Percentiles rank a stretch among this genome's conserved stretches.
phyloP scores from a whole-genome alignment of 2,329 filamentous ascomycete genomes.

The Colletotrichum incanum region DNA sequence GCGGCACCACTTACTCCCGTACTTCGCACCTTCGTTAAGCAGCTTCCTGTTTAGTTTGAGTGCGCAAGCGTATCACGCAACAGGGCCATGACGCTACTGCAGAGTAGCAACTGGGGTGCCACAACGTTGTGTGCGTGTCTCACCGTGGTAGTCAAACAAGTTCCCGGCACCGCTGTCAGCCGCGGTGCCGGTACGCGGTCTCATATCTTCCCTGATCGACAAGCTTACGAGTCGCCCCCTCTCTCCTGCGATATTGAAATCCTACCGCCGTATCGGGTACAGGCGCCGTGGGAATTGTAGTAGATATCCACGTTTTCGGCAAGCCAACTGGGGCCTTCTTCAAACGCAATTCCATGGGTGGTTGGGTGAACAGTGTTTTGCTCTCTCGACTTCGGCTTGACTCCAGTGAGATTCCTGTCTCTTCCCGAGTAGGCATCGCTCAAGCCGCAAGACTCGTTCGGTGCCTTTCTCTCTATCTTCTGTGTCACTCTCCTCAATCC shows the following conservation, averaged over 20 bases:
- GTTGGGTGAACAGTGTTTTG: conserved; percentile 4
- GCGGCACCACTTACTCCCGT: conserved; percentile 1
- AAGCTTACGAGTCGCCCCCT: conserved; percentile 38
- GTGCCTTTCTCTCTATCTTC: neutral
- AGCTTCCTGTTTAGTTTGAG: conserved; percentile 43
- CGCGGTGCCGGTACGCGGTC: conserved; percentile 20
- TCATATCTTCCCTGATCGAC: conserved; percentile 43
- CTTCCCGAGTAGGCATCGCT: neutral
- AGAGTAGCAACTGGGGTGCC: neutral
- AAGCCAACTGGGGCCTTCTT: conserved; percentile 11
- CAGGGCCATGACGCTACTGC: neutral
- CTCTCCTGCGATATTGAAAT: conserved; percentile 30
- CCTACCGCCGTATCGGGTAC: conserved; percentile 33
- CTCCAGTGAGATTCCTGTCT: neutral
- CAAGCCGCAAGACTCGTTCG: neutral
- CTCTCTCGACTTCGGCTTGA: neutral
- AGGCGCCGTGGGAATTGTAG: conserved; percentile 8
- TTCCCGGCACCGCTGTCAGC: conserved; percentile 9
- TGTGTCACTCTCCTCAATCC: neutral
- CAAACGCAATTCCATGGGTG: conserved; percentile 16
- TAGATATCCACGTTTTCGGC: conserved; percentile 19
- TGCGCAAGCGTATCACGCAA: conserved; percentile 30
- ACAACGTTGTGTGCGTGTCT: neutral
- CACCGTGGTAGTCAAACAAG: conserved; percentile 10
- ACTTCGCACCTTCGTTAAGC: conserved; percentile 4